A percentile compares a stretch with the other conserved stretches of the same genome.
Evolutionary conservation across 176 grass and related monocot species (phyloP).

Genomic region (Dendrocalamus sinicus): DNA sequence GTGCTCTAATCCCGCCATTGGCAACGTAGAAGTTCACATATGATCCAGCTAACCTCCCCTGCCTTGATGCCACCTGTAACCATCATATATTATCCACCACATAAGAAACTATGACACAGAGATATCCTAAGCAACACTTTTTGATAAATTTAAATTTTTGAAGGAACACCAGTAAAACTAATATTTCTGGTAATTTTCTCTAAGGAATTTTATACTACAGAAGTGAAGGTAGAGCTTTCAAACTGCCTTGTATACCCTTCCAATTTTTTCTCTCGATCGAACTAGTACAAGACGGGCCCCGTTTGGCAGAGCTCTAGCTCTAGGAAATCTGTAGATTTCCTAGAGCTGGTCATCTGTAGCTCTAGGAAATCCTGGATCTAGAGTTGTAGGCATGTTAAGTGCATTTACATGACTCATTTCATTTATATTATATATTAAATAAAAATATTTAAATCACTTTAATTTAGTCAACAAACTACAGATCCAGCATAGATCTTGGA

Average conservation of each 20-base stretch:
- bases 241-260: background rate
- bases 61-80: background rate
- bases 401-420: too few species aligned
- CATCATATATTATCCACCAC: background rate
- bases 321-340: too few species aligned
- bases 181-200: background rate
- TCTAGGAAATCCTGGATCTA: too few species aligned
- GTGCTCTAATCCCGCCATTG: conserved; percentile 58
- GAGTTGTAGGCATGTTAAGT: too few species aligned
- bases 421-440: too few species aligned
- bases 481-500: too few species aligned
- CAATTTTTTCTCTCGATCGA: background rate
- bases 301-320: too few species aligned
- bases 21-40: conserved; percentile 59
- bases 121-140: background rate
- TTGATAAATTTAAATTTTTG: background rate
- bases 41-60: conserved; percentile 45
- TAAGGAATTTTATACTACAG: background rate
- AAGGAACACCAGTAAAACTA: background rate
- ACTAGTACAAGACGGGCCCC: background rate
- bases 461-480: too few species aligned
- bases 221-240: background rate
- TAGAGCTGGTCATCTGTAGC: too few species aligned
- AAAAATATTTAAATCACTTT: too few species aligned
- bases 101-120: background rate